Base-by-base conservation (phyloP, 257 asterid species). In the Verbascum thapsus region DNA sequence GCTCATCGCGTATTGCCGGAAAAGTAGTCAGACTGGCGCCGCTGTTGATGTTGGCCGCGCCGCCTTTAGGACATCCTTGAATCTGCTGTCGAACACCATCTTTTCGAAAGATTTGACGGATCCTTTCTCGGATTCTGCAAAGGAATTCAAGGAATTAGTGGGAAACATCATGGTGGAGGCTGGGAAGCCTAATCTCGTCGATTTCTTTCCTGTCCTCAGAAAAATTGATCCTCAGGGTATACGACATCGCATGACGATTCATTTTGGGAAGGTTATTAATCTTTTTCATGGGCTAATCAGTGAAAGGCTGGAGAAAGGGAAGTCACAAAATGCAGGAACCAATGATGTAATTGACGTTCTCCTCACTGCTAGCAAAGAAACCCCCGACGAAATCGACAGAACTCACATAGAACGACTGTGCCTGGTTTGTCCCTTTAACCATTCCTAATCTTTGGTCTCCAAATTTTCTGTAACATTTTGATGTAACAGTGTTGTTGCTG, bases 331-430 rank as follows among this genome's bases (percentile, higher is more conserved):
- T 6, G 58, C 51, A 0, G 72, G 41, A 22, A 50, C 55, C 18
- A 40, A 37, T 15, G 95, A 90, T 20, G 79, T 77, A 0, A 61
- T 88, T 4, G 91, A 83, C 13, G 68, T 69, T 9, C 74, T 87
- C 3, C 75, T 87, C 4, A 59, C 70, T 55, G 59, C 70, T 17
- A 68, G 75, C 23, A 68, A 66, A 26, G 80, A 78, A n/a, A 75
- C 12, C 41, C 94, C 88, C 0, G 79, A 87, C 0, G 96, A 83
- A 58, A 77, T 87, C 2, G 85, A 79, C 8, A 70, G 85, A 34
- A 68, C 73, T 61, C 97, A 87, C 60, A 81, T 90, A 45, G 85
- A 87, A 58, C 85, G 83, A 53, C 1, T 90, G 81, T 83, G 83
- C 79, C 26, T 87, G 95, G 95, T 85, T 0, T 39, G 50, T 50